These are phyloP conservation scores for Blepharisma stoltei DNA, from an alignment of 73 alveolate genomes.

Conservation along the genomic window DNA sequence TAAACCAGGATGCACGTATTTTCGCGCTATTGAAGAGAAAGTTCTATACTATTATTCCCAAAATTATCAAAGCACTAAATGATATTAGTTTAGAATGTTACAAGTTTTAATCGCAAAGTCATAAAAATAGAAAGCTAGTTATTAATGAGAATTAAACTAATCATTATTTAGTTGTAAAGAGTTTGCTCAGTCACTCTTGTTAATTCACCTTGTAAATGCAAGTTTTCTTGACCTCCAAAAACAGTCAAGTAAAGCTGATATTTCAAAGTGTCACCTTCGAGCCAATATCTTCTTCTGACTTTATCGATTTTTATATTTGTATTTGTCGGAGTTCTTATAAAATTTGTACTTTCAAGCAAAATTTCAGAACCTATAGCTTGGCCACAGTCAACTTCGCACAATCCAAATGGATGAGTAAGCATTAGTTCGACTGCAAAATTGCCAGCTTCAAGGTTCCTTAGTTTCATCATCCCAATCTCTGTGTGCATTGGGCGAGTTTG, in stretches of 20 bases:
- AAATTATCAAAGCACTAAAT: too few species aligned
- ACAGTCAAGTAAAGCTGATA: conserved; percentile 5
- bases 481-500: neutral
- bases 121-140: too few species aligned
- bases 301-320: neutral
- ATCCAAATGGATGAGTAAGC: neutral
- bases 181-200: neutral
- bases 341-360: neutral
- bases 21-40: too few species aligned
- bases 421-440: neutral
- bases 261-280: neutral
- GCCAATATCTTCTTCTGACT: neutral
- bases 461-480: neutral
- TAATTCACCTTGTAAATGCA: neutral
- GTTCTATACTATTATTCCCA: too few species aligned
- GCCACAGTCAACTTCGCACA: neutral
- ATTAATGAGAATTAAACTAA: too few species aligned
- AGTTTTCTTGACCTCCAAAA: neutral
- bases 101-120: too few species aligned
- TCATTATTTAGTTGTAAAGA: too few species aligned
- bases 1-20: too few species aligned
- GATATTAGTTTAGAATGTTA: too few species aligned
- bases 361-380: neutral
- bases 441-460: neutral
- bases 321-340: neutral